phyloP scores from a whole-genome alignment of 2,329 filamentous ascomycete genomes.

The Aspergillus uvarum region DNA sequence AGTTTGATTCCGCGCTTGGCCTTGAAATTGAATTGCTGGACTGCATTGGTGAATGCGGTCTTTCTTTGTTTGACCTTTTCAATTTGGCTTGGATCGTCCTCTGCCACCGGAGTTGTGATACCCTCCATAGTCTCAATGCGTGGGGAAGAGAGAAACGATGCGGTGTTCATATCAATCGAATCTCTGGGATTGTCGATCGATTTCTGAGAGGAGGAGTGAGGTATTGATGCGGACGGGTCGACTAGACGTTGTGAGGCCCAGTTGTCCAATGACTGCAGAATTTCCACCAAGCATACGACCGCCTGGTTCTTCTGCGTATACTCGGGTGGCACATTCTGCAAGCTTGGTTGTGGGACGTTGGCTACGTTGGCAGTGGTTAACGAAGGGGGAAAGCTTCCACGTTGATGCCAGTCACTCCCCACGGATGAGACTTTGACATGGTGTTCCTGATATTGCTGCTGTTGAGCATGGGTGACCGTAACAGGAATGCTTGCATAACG shows the following conservation, averaged over 20 bases:
- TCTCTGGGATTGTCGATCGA: constrained; percentile 64
- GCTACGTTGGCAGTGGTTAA: constrained; percentile 76
- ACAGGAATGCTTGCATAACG: constrained; percentile 80
- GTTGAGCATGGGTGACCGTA: constrained; percentile 70
- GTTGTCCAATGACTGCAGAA: constrained; percentile 83
- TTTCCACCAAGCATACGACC: constrained; percentile 83
- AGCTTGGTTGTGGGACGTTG: constrained; percentile 47
- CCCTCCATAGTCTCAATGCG: constrained; percentile 56
- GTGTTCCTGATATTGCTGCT: constrained; percentile 83
- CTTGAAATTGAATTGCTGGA: constrained; percentile 95
- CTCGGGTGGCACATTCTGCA: constrained; percentile 75
- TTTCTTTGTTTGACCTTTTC: constrained; percentile 94
- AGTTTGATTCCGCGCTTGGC: constrained; percentile 89
- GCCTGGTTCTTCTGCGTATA: constrained; percentile 89
- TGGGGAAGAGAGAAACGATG: constrained; percentile 56
- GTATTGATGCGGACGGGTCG: constrained; percentile 54
- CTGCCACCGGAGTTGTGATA: constrained; percentile 64
- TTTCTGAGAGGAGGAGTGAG: constrained; percentile 47
- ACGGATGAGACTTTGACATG: constrained; percentile 60
- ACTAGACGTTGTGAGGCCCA: constrained; percentile 74
- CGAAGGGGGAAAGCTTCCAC: constrained; percentile 80
- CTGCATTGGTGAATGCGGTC: constrained; percentile 83
- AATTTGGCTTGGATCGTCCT: constrained; percentile 91
- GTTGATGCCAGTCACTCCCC: constrained; percentile 78
- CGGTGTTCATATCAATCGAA: constrained; percentile 69